Evolutionary conservation across 345 rosid genomes (phyloP).

Genomic region (Barbarea vulgaris): DNA sequence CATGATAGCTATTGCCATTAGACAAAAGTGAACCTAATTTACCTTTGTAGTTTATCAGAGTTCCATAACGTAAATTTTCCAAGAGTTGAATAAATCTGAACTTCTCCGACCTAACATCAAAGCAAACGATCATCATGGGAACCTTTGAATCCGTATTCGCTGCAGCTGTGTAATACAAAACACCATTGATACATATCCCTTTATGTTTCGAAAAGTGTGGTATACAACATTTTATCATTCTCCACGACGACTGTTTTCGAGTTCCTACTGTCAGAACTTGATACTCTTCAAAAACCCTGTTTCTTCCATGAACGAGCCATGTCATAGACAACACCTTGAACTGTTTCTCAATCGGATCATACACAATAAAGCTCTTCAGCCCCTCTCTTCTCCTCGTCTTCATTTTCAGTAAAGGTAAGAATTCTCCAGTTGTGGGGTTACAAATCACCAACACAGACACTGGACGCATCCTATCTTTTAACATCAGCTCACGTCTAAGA

Average conservation of each 20-base stretch:
- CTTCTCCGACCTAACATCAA: constrained; percentile 5
- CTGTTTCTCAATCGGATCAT: not conserved
- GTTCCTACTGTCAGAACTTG: not conserved
- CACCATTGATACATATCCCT: too few species aligned
- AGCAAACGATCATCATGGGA: not conserved
- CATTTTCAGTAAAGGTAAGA: not conserved
- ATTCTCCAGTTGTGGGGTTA: not conserved
- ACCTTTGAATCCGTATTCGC: not conserved
- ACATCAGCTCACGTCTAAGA: not conserved
- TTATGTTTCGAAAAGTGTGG: not conserved
- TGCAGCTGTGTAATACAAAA: too few species aligned
- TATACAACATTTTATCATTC: not conserved
- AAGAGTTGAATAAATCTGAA: not conserved
- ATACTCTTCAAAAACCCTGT: not conserved
- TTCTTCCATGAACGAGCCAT: not conserved
- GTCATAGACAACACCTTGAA: not conserved
- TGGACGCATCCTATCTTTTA: too few species aligned
- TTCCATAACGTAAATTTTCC: not conserved
- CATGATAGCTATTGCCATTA: too few species aligned
- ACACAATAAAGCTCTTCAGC: not conserved
- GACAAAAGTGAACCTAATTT: not conserved
- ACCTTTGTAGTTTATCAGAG: not conserved
- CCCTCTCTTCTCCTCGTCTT: not conserved
- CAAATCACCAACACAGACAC: not conserved
- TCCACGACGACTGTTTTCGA: not conserved